Conservation (phyloP, 192 early-diverging fungal species). For the Linnemannia hyalina region DNA sequence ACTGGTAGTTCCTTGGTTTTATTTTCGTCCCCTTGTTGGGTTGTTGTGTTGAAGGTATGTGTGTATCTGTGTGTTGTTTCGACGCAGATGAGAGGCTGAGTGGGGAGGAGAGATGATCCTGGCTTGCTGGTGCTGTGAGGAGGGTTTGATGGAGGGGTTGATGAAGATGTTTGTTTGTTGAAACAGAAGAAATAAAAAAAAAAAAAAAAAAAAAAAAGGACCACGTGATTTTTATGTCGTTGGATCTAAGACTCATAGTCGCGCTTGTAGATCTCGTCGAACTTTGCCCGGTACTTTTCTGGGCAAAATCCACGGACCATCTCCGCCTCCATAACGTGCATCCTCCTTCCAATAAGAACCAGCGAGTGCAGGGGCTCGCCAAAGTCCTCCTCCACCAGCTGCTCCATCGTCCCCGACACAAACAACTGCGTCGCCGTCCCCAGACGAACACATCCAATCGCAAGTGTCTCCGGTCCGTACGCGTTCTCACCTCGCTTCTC, state of each 20-base stretch:
- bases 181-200: too few species aligned
- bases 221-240: not conserved
- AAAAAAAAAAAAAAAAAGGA: not conserved
- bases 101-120: too few species aligned
- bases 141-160: too few species aligned
- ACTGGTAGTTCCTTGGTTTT: too few species aligned
- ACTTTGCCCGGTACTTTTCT: conserved; percentile 67
- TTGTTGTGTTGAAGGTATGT: too few species aligned
- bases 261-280: conserved; percentile 75
- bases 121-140: too few species aligned
- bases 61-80: too few species aligned
- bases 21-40: too few species aligned
- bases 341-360: conserved; percentile 86
- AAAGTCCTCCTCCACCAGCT: conserved; percentile 90
- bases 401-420: conserved; percentile 89
- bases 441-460: conserved; percentile 92
- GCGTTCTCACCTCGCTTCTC: conserved; percentile 80
- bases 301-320: conserved; percentile 82
- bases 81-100: too few species aligned
- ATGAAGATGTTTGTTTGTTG: too few species aligned
- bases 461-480: conserved; percentile 84
- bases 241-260: conserved; percentile 66
- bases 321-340: conserved; percentile 96
- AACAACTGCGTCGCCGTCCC: conserved; percentile 83
- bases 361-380: conserved; percentile 95